These are phyloP conservation scores for Phytophthora chlamydospora DNA, from an alignment of 352 stramenopile genomes.

Conservation along the genomic window DNA sequence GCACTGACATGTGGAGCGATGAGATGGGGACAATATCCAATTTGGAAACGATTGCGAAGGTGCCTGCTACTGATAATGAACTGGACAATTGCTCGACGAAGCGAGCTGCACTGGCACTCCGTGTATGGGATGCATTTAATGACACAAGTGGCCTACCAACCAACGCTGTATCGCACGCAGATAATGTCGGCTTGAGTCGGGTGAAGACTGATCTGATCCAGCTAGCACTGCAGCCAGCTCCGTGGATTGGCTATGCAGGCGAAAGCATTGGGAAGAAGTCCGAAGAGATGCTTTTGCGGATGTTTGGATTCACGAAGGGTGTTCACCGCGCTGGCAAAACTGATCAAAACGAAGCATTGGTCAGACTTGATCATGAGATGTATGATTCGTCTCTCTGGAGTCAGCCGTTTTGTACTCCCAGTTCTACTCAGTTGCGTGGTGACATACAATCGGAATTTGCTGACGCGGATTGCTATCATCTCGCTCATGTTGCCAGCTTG, in stretches of 20 bases:
- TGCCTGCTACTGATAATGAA: background rate
- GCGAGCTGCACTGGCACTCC: slow-evolving; percentile 21
- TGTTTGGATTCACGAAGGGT: slow-evolving; percentile 11
- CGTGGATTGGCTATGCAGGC: slow-evolving; percentile 40
- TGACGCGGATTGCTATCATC: slow-evolving; percentile 24
- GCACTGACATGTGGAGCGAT: slow-evolving; percentile 39
- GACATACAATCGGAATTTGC: background rate
- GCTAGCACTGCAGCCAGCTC: slow-evolving; percentile 38
- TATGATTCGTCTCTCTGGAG: slow-evolving; percentile 51
- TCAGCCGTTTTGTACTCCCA: slow-evolving; percentile 27
- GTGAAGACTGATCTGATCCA: slow-evolving; percentile 30
- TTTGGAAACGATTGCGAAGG: slow-evolving; percentile 27
- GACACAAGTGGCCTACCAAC: slow-evolving; percentile 4
- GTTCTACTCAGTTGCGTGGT: background rate
- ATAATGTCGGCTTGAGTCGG: slow-evolving; percentile 8
- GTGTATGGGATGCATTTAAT: slow-evolving; percentile 36
- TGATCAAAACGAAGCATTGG: background rate
- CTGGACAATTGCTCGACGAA: slow-evolving; percentile 2
- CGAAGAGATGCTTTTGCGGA: slow-evolving; percentile 37
- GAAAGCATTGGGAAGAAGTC: slow-evolving; percentile 45
- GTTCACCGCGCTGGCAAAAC: background rate
- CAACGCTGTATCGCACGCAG: background rate
- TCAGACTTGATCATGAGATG: slow-evolving; percentile 31
- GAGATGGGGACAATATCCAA: slow-evolving; percentile 39
- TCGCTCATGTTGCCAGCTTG: slow-evolving; percentile 48